phyloP scores from a whole-genome alignment of 306 rosid species.

The Sophora flavescens region DNA sequence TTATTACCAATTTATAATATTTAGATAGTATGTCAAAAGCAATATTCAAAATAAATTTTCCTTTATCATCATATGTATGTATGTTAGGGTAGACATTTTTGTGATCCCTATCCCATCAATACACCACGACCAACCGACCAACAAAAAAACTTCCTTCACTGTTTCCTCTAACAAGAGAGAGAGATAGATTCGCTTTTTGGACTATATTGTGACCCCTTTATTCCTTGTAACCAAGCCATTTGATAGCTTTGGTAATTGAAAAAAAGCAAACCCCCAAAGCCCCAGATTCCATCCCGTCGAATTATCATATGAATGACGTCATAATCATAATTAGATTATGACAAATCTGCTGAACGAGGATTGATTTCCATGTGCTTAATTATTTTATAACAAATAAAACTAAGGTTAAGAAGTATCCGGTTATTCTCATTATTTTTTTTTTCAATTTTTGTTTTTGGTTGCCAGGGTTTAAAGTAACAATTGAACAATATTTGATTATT shows the following conservation, averaged over 20 bases:
- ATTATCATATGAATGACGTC: slow-evolving; percentile 44
- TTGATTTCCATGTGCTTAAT: slow-evolving; percentile 14
- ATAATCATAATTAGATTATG: slow-evolving; percentile 35
- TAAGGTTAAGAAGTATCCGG: neutral
- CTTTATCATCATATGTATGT: neutral
- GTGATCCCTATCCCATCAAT: slow-evolving; percentile 45
- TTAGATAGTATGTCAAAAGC: no score
- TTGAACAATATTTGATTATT: neutral
- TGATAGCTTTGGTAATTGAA: slow-evolving; percentile 58
- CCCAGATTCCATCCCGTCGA: slow-evolving; percentile 55
- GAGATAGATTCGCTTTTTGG: slow-evolving; percentile 54
- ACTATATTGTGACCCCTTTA: slow-evolving; percentile 49
- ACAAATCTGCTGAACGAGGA: slow-evolving; percentile 7
- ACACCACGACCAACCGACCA: slow-evolving; percentile 59
- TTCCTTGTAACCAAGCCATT: slow-evolving; percentile 50
- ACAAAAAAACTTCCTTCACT: slow-evolving; percentile 42
- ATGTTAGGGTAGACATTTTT: slow-evolving; percentile 29
- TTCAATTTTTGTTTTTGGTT: neutral
- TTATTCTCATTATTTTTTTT: neutral
- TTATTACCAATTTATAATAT: no score
- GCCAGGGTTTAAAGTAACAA: neutral
- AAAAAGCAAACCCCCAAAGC: slow-evolving; percentile 54
- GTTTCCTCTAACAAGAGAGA: slow-evolving; percentile 19
- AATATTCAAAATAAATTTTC: no score
- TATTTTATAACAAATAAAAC: neutral